Evolutionary conservation across 768 basidiomycete genomes (phyloP).

Genomic region (Leccinum truebloodii): DNA sequence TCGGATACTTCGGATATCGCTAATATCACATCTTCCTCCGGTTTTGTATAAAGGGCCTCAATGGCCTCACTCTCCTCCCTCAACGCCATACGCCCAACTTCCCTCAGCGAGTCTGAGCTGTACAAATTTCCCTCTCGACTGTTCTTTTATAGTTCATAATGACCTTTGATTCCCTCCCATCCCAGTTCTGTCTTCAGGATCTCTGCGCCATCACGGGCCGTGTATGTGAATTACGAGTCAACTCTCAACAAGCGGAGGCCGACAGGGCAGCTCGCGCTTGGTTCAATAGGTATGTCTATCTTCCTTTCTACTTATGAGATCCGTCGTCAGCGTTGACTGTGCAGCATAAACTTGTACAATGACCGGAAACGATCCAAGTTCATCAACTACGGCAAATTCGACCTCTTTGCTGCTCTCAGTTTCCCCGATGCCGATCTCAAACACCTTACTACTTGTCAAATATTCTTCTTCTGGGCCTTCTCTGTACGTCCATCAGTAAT

Average conservation of each 20-base stretch:
- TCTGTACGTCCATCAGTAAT: slow-evolving; percentile 27
- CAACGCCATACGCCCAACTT: slow-evolving; percentile 10
- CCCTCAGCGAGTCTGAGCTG: slow-evolving; percentile 31
- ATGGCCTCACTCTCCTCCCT: slow-evolving; percentile 5
- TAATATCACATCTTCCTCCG: slow-evolving; percentile 20
- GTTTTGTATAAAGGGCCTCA: slow-evolving; percentile 31
- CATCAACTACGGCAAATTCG: slow-evolving; percentile 39
- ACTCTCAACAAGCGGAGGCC: slow-evolving; percentile 34
- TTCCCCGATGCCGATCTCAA: slow-evolving; percentile 39
- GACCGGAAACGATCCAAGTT: slow-evolving; percentile 37
- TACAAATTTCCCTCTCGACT: slow-evolving; percentile 18
- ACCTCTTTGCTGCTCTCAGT: slow-evolving; percentile 39
- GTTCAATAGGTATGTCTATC: slow-evolving; percentile 33
- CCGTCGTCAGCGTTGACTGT: background rate
- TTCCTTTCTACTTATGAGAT: background rate
- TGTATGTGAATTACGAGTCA: slow-evolving; percentile 38
- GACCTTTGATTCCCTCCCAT: slow-evolving; percentile 34
- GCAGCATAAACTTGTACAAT: slow-evolving; percentile 36
- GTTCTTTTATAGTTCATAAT: slow-evolving; percentile 24
- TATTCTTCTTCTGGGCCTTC: slow-evolving; percentile 42
- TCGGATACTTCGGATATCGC: slow-evolving; percentile 24
- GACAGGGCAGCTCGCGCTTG: slow-evolving; percentile 35
- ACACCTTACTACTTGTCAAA: slow-evolving; percentile 38
- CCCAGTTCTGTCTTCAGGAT: slow-evolving; percentile 38
- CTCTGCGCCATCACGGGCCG: slow-evolving; percentile 37